phyloP scores from a whole-genome alignment of 306 rosid genomes.

The Biancaea sappan region DNA sequence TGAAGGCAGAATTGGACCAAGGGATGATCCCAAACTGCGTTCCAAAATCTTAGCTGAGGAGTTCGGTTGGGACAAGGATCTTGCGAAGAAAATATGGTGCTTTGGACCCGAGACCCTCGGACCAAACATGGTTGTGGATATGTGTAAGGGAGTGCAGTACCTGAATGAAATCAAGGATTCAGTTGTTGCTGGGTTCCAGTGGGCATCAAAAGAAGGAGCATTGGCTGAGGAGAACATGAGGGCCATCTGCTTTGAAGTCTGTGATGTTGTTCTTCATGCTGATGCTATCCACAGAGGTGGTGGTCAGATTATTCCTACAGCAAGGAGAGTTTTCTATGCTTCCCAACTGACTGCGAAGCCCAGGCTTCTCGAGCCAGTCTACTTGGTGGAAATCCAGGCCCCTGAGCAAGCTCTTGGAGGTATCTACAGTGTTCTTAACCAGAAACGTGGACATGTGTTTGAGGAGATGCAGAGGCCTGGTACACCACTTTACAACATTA shows the following conservation, averaged over 20 bases:
- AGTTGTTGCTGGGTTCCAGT: slow-evolving; percentile 80
- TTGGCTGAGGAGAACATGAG: slow-evolving; percentile 87
- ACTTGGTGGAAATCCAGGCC: slow-evolving; percentile 84
- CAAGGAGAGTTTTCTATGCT: slow-evolving; percentile 78
- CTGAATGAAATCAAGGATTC: slow-evolving; percentile 89
- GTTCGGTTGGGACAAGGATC: slow-evolving; percentile 88
- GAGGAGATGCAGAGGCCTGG: slow-evolving; percentile 86
- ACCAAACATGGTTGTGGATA: slow-evolving; percentile 91
- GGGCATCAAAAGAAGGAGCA: slow-evolving; percentile 93
- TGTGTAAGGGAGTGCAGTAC: slow-evolving; percentile 90
- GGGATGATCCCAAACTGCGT: slow-evolving; percentile 74
- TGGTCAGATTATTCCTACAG: slow-evolving; percentile 87
- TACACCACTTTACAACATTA: slow-evolving; percentile 80
- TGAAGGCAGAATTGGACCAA: slow-evolving; percentile 77
- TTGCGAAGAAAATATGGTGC: slow-evolving; percentile 90
- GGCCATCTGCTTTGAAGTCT: slow-evolving; percentile 72
- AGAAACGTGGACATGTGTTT: slow-evolving; percentile 78
- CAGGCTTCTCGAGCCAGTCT: slow-evolving; percentile 84
- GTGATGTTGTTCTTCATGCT: slow-evolving; percentile 77
- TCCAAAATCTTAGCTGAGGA: slow-evolving; percentile 66
- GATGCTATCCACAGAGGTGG: slow-evolving; percentile 92
- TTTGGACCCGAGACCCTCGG: slow-evolving; percentile 86
- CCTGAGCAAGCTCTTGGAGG: slow-evolving; percentile 89
- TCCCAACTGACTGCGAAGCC: slow-evolving; percentile 79
- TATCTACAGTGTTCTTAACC: slow-evolving; percentile 80